Evolutionary conservation across 2,329 filamentous ascomycete species (phyloP).

Genomic region (Trichoderma breve): DNA sequence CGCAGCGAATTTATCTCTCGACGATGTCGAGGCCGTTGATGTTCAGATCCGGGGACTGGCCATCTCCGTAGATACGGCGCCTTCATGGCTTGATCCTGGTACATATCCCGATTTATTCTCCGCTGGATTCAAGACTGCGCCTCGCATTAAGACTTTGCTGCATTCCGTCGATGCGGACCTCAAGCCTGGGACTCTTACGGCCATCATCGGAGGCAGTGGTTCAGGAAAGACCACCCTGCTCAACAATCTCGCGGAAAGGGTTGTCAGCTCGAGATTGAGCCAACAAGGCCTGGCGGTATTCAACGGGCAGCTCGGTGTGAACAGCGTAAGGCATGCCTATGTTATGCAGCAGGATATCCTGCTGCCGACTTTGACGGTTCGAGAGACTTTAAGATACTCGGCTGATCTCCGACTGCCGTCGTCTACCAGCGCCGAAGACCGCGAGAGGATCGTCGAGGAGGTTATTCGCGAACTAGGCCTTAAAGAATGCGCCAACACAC

Average conservation of each 20-base stretch:
- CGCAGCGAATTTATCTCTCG: conserved; percentile 42
- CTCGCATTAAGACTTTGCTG: conserved; percentile 53
- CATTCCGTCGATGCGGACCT: conserved; percentile 63
- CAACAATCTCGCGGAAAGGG: conserved; percentile 68
- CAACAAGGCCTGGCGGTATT: conserved; percentile 59
- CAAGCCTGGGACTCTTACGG: conserved; percentile 64
- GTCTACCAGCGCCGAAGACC: conserved; percentile 57
- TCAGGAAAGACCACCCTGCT: conserved; percentile 71
- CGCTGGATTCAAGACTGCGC: conserved; percentile 37
- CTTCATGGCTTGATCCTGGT: conserved; percentile 49
- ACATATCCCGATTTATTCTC: conserved; percentile 45
- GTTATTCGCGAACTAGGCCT: conserved; percentile 73
- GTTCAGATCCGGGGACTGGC: conserved; percentile 53
- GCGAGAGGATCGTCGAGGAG: conserved; percentile 66
- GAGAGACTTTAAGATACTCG: conserved; percentile 71
- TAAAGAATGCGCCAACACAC: conserved; percentile 73
- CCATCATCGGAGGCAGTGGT: conserved; percentile 72
- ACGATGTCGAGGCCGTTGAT: conserved; percentile 55
- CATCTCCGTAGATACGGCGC: conserved; percentile 58
- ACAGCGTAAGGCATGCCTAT: conserved; percentile 61
- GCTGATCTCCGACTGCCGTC: conserved; percentile 69
- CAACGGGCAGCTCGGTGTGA: conserved; percentile 56
- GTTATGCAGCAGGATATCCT: conserved; percentile 76
- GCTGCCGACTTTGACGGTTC: conserved; percentile 69
- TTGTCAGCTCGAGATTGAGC: conserved; percentile 53